Percentiles rank a stretch among this genome's conserved stretches.
These are phyloP conservation scores for Aquilaria agallochum DNA, from an alignment of 441 rosid species.

Conservation along the genomic window DNA sequence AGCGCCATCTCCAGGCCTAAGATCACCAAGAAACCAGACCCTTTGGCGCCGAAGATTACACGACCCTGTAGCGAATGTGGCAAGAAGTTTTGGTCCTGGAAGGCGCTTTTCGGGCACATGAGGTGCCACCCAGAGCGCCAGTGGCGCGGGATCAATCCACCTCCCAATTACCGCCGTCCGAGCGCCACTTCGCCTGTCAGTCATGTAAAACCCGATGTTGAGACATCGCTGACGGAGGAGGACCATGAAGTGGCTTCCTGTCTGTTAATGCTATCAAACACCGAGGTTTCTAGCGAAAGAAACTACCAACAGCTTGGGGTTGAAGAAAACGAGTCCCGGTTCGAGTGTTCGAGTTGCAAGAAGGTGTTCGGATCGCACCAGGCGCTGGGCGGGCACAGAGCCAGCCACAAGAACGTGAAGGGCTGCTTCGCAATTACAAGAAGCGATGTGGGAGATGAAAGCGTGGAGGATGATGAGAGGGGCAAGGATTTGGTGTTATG, in stretches of 20 bases:
- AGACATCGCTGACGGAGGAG: slow-evolving; percentile 33
- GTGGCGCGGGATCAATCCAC: slow-evolving; percentile 93
- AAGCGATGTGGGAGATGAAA: slow-evolving; percentile 25
- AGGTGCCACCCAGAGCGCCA: slow-evolving; percentile 91
- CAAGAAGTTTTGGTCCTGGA: slow-evolving; percentile 72
- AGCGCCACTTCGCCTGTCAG: slow-evolving; percentile 9
- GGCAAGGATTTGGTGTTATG: slow-evolving; percentile 21
- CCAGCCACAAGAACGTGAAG: slow-evolving; percentile 71
- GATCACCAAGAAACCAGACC: slow-evolving; percentile 61
- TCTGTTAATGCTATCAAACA: slow-evolving; percentile 50
- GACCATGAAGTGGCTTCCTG: slow-evolving; percentile 71
- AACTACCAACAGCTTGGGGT: background rate
- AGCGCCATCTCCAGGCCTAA: slow-evolving; percentile 29
- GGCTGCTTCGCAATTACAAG: slow-evolving; percentile 67
- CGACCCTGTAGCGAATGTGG: slow-evolving; percentile 87
- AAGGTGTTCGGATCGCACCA: slow-evolving; percentile 80
- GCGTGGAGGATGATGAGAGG: slow-evolving; percentile 23
- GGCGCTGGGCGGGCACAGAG: slow-evolving; percentile 85
- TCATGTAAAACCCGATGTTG: slow-evolving; percentile 2
- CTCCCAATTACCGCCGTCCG: slow-evolving; percentile 34
- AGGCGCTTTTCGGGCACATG: slow-evolving; percentile 95
- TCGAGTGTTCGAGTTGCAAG: slow-evolving; percentile 83
- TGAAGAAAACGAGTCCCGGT: slow-evolving; percentile 22
- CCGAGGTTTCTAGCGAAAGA: slow-evolving; percentile 1
- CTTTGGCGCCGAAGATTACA: slow-evolving; percentile 73